Evolutionary conservation across 2,329 filamentous ascomycete species (phyloP).

Genomic region (Myotisia sp.): DNA sequence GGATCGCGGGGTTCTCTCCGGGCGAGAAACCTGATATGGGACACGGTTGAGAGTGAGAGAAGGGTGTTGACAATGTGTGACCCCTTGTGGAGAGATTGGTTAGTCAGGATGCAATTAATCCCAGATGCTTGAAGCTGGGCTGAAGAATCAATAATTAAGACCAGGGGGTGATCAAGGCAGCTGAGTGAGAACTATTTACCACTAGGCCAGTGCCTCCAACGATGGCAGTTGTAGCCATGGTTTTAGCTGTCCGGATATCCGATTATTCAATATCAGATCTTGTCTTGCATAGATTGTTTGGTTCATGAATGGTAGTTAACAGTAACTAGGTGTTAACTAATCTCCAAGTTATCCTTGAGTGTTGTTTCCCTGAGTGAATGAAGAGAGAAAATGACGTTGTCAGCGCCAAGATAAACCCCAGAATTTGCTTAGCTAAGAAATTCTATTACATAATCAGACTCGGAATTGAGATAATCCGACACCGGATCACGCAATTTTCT

Average conservation of each 20-base stretch:
- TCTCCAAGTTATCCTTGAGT: no score
- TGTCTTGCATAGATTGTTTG: no score
- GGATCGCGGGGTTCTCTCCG: slow-evolving; percentile 31
- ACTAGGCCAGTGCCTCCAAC: slow-evolving; percentile 12
- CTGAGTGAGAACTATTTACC: slow-evolving; percentile 2
- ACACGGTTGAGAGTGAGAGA: slow-evolving; percentile 24
- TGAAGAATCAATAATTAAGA: neutral
- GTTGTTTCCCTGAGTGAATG: no score
- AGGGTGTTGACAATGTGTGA: slow-evolving; percentile 54
- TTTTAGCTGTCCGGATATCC: no score
- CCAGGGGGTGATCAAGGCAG: neutral
- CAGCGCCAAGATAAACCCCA: no score
- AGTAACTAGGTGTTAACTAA: no score
- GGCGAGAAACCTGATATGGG: slow-evolving; percentile 33
- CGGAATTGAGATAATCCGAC: neutral
- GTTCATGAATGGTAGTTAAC: no score
- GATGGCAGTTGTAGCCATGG: slow-evolving; percentile 10
- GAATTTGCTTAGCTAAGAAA: no score
- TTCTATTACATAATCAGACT: neutral
- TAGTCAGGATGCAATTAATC: neutral
- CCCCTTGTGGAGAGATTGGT: slow-evolving; percentile 38
- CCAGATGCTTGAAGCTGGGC: neutral
- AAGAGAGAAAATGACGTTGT: no score
- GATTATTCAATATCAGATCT: no score
- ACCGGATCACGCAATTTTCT: slow-evolving; percentile 7